Conservation (phyloP, 305 asterid species). For the Plantago rigida region DNA sequence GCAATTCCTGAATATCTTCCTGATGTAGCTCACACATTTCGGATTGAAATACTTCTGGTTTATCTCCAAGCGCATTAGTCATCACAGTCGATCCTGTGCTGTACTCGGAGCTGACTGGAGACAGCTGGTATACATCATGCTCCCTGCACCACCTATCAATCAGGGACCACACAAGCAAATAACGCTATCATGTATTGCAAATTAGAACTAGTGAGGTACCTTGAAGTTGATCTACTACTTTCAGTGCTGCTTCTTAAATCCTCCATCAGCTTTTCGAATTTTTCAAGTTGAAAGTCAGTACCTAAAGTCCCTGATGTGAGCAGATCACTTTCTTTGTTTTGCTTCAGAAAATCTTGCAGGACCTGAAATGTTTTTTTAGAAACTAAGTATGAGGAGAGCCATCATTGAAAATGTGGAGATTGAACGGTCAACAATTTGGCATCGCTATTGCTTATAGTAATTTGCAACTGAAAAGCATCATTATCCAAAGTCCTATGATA, state of each 20-base stretch:
- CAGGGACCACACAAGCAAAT: slow-evolving; percentile 28
- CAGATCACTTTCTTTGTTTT: slow-evolving; percentile 56
- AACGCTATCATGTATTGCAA: slow-evolving; percentile 14
- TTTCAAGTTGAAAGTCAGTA: slow-evolving; percentile 53
- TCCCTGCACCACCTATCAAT: slow-evolving; percentile 49
- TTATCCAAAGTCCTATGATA: background rate
- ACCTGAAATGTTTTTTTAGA: slow-evolving; percentile 42
- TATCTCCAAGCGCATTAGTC: slow-evolving; percentile 27
- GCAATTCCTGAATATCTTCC: slow-evolving; percentile 37
- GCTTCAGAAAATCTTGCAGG: slow-evolving; percentile 68
- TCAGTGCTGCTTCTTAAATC: slow-evolving; percentile 47
- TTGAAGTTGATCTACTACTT: slow-evolving; percentile 54
- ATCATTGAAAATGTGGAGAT: slow-evolving; percentile 8
- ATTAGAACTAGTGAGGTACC: slow-evolving; percentile 38
- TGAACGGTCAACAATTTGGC: slow-evolving; percentile 15
- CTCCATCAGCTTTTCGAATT: slow-evolving; percentile 52
- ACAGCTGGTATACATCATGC: slow-evolving; percentile 42
- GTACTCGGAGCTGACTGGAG: slow-evolving; percentile 48
- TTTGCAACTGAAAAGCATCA: slow-evolving; percentile 16
- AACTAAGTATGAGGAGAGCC: slow-evolving; percentile 19
- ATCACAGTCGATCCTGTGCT: slow-evolving; percentile 48
- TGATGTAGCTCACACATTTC: slow-evolving; percentile 38
- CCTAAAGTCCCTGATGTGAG: slow-evolving; percentile 37
- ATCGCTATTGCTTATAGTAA: slow-evolving; percentile 15
- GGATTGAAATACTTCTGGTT: slow-evolving; percentile 40